A percentile compares a stretch with the other conserved stretches of the same genome.
These are phyloP conservation scores for Plantago ovata DNA, from an alignment of 257 asterid genomes.

Conservation along the genomic window DNA sequence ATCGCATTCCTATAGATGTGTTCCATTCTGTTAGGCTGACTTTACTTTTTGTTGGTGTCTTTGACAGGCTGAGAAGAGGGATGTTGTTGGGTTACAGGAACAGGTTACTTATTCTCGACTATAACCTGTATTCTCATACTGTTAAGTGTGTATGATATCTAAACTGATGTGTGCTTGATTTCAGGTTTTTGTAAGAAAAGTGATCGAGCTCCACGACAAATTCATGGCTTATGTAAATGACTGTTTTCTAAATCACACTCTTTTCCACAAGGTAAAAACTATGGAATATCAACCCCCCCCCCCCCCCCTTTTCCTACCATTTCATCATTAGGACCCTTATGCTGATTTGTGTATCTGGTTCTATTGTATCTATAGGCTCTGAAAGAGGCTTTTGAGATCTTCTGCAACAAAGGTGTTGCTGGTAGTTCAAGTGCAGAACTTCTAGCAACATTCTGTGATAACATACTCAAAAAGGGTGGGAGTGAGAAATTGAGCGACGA, in stretches of 20 bases:
- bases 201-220: slow-evolving; percentile 94
- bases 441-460: slow-evolving; percentile 96
- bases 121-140: neutral
- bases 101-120: slow-evolving; percentile 48
- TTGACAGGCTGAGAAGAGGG: slow-evolving; percentile 89
- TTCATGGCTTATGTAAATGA: slow-evolving; percentile 83
- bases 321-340: neutral
- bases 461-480: slow-evolving; percentile 96
- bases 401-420: slow-evolving; percentile 97
- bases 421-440: slow-evolving; percentile 99
- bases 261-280: slow-evolving; percentile 93
- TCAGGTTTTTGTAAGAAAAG: slow-evolving; percentile 92
- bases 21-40: neutral
- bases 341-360: slow-evolving; percentile 8
- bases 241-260: slow-evolving; percentile 88
- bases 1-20: neutral
- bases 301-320: too few species aligned
- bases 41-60: slow-evolving; percentile 7
- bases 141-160: slow-evolving; percentile 16
- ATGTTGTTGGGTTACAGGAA: slow-evolving; percentile 84
- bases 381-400: slow-evolving; percentile 95
- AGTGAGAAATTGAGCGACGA: slow-evolving; percentile 97
- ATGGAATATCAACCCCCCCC: too few species aligned
- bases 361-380: slow-evolving; percentile 58
- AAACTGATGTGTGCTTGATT: slow-evolving; percentile 17